phyloP scores from a whole-genome alignment of 345 rosid species.

The Pugionium dolabratum region DNA sequence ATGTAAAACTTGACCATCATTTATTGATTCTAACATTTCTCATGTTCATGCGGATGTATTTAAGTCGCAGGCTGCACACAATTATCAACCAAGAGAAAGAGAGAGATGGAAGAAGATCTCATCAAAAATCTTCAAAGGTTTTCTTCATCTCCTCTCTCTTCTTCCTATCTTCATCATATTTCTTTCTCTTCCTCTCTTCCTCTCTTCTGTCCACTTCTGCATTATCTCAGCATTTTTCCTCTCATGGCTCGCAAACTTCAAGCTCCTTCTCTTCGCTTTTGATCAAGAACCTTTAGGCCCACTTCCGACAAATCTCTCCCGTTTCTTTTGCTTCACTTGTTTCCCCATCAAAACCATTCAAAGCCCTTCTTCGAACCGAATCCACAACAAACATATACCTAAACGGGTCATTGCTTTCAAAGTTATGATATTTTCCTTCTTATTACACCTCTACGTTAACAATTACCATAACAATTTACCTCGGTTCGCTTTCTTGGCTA shows the following conservation, averaged over 20 bases:
- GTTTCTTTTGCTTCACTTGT: slow-evolving; percentile 41
- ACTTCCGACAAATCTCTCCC: slow-evolving; percentile 22
- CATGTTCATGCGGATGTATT: background rate
- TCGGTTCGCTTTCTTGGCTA: slow-evolving; percentile 1
- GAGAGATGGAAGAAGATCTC: background rate
- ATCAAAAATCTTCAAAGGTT: background rate
- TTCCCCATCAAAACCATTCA: slow-evolving; percentile 48
- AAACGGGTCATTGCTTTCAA: slow-evolving; percentile 42
- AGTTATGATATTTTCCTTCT: slow-evolving; percentile 31
- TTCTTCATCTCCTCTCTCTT: slow-evolving; percentile 52
- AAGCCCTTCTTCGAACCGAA: slow-evolving; percentile 32
- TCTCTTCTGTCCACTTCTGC: slow-evolving; percentile 45
- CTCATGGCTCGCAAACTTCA: slow-evolving; percentile 62
- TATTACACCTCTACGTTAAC: slow-evolving; percentile 16
- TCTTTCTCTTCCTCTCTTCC: slow-evolving; percentile 48
- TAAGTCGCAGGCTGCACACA: background rate
- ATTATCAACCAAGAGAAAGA: slow-evolving; percentile 12
- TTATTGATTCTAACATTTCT: slow-evolving; percentile 13
- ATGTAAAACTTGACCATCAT: background rate
- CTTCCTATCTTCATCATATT: slow-evolving; percentile 53
- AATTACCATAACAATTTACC: slow-evolving; percentile 2
- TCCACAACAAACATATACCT: slow-evolving; percentile 1
- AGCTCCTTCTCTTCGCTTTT: slow-evolving; percentile 56
- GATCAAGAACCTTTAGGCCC: slow-evolving; percentile 43
- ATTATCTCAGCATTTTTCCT: slow-evolving; percentile 50